These are phyloP conservation scores for Pleurotus tuber-regium DNA, from an alignment of 768 basidiomycete genomes.

Conservation along the genomic window DNA sequence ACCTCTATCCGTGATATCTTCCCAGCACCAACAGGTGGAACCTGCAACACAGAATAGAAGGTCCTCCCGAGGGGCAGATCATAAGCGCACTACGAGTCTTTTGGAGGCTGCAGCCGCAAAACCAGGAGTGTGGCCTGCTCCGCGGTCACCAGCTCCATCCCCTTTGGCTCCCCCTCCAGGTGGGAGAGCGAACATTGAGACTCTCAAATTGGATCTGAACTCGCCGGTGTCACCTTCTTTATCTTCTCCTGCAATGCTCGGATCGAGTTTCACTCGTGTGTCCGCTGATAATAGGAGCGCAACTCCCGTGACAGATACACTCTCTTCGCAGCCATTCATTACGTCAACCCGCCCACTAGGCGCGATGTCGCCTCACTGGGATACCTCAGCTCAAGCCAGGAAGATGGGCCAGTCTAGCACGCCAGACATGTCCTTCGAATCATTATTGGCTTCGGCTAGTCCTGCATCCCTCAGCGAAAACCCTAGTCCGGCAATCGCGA, in stretches of 20 bases:
- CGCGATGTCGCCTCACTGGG: too few relatives aligned
- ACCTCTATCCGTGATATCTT: slow-evolving; percentile 7
- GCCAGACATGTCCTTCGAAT: slow-evolving; percentile 13
- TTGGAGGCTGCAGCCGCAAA: slow-evolving; percentile 48
- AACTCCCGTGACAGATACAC: too few relatives aligned
- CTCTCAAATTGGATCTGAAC: slow-evolving; percentile 19
- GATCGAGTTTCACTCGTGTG: slow-evolving; percentile 10
- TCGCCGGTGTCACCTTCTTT: slow-evolving; percentile 13
- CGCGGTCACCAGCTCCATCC: slow-evolving; percentile 44
- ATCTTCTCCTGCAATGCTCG: slow-evolving; percentile 13
- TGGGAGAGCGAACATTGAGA: slow-evolving; percentile 21
- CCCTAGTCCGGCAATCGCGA: background rate
- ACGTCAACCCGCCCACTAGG: background rate
- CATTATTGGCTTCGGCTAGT: too few relatives aligned
- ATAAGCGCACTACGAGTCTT: slow-evolving; percentile 56
- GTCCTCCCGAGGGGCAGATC: slow-evolving; percentile 39
- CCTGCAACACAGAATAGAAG: slow-evolving; percentile 14
- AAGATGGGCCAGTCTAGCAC: too few relatives aligned
- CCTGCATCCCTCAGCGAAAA: background rate
- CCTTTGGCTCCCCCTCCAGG: slow-evolving; percentile 34
- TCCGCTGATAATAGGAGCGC: background rate
- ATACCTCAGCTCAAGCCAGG: too few relatives aligned
- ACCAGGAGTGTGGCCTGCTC: slow-evolving; percentile 44
- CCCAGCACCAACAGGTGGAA: slow-evolving; percentile 11
- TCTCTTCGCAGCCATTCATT: background rate